Conservation (phyloP, 257 asterid genomes). For the Nicotiana tabacum region DNA sequence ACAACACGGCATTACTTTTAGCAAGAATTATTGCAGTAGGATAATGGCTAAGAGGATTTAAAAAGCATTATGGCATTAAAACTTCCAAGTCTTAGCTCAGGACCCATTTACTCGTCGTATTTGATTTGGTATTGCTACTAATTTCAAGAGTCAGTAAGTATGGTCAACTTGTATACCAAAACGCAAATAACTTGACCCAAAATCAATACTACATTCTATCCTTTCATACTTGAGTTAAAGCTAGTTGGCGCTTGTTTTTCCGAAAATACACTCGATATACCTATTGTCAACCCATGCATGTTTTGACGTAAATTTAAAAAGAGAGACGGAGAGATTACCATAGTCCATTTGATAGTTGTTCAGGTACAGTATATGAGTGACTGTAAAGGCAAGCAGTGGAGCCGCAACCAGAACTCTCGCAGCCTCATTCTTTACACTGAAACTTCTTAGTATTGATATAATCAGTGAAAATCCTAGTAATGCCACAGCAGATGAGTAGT, state of each 20-base stretch:
- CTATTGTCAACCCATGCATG: neutral
- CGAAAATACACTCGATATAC: neutral
- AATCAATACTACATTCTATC: neutral
- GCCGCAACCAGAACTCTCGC: conserved; percentile 88
- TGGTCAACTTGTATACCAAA: neutral
- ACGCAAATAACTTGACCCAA: neutral
- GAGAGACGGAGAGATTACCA: conserved; percentile 36
- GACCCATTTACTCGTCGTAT: neutral
- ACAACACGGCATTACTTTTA: neutral
- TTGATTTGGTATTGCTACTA: conserved; percentile 8
- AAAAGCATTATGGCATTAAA: neutral
- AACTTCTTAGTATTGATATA: conserved; percentile 57
- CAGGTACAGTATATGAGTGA: conserved; percentile 71
- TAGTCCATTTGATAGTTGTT: conserved; percentile 56
- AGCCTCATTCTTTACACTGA: conserved; percentile 62
- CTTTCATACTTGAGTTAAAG: neutral
- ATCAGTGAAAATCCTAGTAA: conserved; percentile 71
- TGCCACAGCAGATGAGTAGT: conserved; percentile 68
- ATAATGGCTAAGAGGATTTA: neutral
- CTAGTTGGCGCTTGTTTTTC: neutral
- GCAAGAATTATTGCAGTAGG: neutral
- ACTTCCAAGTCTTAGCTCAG: conserved; percentile 10
- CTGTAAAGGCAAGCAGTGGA: conserved; percentile 62
- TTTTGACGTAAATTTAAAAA: neutral
- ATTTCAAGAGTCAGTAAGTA: neutral